These are phyloP conservation scores for Cyphellophora attinorum DNA, from an alignment of 2,329 filamentous ascomycete species.

Conservation along the genomic window DNA sequence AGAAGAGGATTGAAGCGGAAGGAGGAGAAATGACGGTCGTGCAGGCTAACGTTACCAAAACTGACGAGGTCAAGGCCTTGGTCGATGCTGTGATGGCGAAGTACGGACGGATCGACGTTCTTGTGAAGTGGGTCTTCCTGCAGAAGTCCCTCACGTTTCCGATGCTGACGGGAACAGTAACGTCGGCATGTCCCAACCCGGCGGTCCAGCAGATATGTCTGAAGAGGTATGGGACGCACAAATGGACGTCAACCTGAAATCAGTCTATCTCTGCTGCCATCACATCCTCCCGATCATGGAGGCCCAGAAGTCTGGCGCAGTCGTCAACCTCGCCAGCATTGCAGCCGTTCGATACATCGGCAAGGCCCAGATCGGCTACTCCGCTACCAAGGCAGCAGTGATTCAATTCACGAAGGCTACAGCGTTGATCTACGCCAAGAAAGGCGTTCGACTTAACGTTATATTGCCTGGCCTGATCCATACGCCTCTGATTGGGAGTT, in stretches of 20 bases:
- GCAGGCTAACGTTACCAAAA: constrained; percentile 1
- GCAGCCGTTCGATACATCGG: constrained; percentile 43
- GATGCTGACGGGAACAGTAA: constrained; percentile 36
- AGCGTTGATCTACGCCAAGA: constrained; percentile 36
- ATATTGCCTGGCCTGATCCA: constrained; percentile 50
- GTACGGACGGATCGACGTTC: constrained; percentile 3
- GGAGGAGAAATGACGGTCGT: constrained; percentile 1
- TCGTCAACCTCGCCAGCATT: constrained; percentile 43
- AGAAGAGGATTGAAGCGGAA: background rate
- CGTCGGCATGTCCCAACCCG: constrained; percentile 48
- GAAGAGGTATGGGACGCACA: constrained; percentile 45
- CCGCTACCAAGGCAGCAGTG: constrained; percentile 39
- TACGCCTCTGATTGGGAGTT: constrained; percentile 39
- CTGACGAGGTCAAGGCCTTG: background rate
- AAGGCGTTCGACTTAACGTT: constrained; percentile 42
- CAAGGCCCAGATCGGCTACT: constrained; percentile 42
- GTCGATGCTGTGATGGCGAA: background rate
- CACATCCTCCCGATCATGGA: constrained; percentile 47
- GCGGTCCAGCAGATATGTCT: constrained; percentile 38
- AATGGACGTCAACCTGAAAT: constrained; percentile 47
- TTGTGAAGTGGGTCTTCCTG: constrained; percentile 1
- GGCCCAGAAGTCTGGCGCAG: constrained; percentile 30
- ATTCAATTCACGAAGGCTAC: constrained; percentile 39
- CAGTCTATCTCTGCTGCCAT: constrained; percentile 45
- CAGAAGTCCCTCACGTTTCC: background rate